Conservation (phyloP, 345 rosid genomes). For the Cardamine occulta region DNA sequence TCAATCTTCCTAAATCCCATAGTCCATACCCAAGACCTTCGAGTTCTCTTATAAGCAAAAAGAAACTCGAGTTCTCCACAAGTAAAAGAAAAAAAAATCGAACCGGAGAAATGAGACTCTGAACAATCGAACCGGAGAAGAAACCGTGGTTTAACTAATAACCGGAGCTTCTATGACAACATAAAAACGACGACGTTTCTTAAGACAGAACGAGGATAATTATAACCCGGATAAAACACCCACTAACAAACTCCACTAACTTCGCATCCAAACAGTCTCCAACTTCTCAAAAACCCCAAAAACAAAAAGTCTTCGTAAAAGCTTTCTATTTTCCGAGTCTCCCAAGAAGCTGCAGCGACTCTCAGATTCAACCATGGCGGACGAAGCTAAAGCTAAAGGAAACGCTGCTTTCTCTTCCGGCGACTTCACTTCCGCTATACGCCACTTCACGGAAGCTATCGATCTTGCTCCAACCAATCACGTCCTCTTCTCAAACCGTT, state of each 20-base stretch:
- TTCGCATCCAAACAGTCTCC: constrained; percentile 19
- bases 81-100: neutral
- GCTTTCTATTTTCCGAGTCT: neutral
- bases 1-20: neutral
- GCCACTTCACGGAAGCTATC: constrained; percentile 84
- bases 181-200: neutral
- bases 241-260: constrained; percentile 10
- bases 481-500: constrained; percentile 91
- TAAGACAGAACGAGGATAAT: constrained; percentile 15
- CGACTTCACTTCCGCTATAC: constrained; percentile 69
- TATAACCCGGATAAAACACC: neutral
- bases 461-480: constrained; percentile 72
- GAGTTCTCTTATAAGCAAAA: neutral
- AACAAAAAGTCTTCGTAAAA: constrained; percentile 1
- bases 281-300: constrained; percentile 17
- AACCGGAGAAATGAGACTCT: neutral
- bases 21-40: neutral
- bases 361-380: constrained; percentile 55
- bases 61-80: neutral
- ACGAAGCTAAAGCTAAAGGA: constrained; percentile 80
- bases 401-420: constrained; percentile 95
- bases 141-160: neutral
- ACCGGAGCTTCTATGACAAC: neutral
- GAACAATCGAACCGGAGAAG: neutral
- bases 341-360: constrained; percentile 1